Conservation (phyloP, 352 stramenopile species). For the Aphanomyces cochlioides region DNA sequence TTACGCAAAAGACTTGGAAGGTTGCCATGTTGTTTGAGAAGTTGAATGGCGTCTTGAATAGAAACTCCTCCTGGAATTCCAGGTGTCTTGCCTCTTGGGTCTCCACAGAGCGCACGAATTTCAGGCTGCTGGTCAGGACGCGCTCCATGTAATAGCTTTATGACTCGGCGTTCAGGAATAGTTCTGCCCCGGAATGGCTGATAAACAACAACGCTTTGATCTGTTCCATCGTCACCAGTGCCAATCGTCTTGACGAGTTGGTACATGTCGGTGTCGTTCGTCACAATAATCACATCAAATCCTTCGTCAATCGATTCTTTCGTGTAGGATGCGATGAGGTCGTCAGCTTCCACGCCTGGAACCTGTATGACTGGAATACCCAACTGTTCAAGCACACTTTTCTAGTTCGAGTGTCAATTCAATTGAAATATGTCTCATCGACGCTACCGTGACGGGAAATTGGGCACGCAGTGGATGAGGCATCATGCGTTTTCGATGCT, state of each 20-base stretch:
- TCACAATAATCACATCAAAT: conserved; percentile 60
- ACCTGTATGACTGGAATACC: conserved; percentile 51
- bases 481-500: neutral
- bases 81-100: conserved; percentile 62
- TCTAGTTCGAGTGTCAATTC: neutral
- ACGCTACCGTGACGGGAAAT: conserved; percentile 32
- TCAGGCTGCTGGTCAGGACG: conserved; percentile 52
- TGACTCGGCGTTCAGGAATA: conserved; percentile 56
- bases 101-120: conserved; percentile 61
- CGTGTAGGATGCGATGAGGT: conserved; percentile 64
- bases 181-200: conserved; percentile 68
- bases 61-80: conserved; percentile 51
- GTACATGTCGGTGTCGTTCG: conserved; percentile 70
- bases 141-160: conserved; percentile 48
- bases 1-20: conserved; percentile 56
- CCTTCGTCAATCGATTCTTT: conserved; percentile 39
- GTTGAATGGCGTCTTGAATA: conserved; percentile 50
- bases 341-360: conserved; percentile 56
- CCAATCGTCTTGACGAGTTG: conserved; percentile 42
- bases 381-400: conserved; percentile 31
- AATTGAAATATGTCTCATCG: too few relatives aligned
- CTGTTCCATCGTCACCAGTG: neutral
- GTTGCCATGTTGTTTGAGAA: conserved; percentile 59
- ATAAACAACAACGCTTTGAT: conserved; percentile 56
- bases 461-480: conserved; percentile 42